A percentile compares a stretch with the other conserved stretches of the same genome.
These are phyloP conservation scores for Plectosphaerella plurivora DNA, from an alignment of 2,329 filamentous ascomycete genomes.

Conservation along the genomic window DNA sequence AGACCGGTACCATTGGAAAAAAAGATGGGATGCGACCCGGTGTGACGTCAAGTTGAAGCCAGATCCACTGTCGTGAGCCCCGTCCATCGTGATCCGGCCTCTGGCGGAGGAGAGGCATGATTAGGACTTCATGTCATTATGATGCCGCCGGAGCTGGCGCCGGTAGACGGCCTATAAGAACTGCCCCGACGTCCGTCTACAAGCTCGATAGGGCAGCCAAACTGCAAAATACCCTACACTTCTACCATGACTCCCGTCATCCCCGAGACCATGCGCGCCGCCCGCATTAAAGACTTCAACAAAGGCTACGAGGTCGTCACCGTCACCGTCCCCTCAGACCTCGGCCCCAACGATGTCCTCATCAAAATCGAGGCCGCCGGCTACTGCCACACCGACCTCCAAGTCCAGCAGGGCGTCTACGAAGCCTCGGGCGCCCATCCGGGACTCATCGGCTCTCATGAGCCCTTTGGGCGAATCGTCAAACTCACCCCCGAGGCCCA, in stretches of 20 bases:
- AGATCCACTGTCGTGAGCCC: too few species aligned
- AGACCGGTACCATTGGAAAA: too few species aligned
- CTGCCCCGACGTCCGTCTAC: too few species aligned
- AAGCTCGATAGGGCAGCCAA: too few species aligned
- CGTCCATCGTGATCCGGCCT: too few species aligned
- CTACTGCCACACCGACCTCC: slow-evolving; percentile 14
- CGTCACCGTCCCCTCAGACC: slow-evolving; percentile 9
- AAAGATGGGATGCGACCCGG: too few species aligned
- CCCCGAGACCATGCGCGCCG: neutral
- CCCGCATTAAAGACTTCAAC: slow-evolving; percentile 4
- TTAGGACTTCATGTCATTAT: too few species aligned
- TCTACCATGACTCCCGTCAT: neutral
- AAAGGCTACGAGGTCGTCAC: slow-evolving; percentile 9
- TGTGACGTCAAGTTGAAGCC: too few species aligned
- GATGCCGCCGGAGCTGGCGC: too few species aligned
- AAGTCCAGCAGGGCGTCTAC: slow-evolving; percentile 10
- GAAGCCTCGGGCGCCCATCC: slow-evolving; percentile 15
- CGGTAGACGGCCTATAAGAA: too few species aligned
- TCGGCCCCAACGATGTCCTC: slow-evolving; percentile 11
- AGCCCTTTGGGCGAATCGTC: slow-evolving; percentile 59
- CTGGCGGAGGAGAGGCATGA: too few species aligned
- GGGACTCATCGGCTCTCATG: slow-evolving; percentile 43
- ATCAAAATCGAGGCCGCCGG: slow-evolving; percentile 14
- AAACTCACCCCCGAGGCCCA: slow-evolving; percentile 42
- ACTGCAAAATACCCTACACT: too few species aligned